phyloP scores from a whole-genome alignment of 768 basidiomycete species.

The Pleurotus ostreatus region DNA sequence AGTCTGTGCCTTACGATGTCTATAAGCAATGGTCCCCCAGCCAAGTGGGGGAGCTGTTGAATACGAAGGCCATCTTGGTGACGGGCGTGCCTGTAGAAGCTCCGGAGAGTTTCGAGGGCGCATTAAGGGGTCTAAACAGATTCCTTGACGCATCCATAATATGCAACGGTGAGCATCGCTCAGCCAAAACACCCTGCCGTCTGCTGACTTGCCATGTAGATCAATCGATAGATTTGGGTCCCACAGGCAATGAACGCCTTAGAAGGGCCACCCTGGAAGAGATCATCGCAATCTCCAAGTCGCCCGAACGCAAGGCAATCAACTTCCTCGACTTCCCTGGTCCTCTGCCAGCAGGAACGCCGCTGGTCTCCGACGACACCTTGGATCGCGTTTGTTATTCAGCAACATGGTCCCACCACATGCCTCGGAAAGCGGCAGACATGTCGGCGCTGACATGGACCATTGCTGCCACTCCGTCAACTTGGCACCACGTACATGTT shows the following conservation, averaged over 20 bases:
- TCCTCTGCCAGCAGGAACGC: not conserved
- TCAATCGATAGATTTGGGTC: conserved; percentile 1
- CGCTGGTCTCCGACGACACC: not conserved
- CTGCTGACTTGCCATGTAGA: not conserved
- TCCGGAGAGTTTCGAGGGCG: not conserved
- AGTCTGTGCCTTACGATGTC: too few species aligned
- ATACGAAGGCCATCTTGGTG: conserved; percentile 1
- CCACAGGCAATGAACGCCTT: not conserved
- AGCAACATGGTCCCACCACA: not conserved
- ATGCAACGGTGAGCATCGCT: not conserved
- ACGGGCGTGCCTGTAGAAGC: not conserved
- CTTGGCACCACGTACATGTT: conserved; percentile 1
- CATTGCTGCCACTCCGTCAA: not conserved
- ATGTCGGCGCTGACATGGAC: not conserved
- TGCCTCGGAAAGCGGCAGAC: not conserved
- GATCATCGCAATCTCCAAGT: not conserved
- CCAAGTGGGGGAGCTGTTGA: too few species aligned
- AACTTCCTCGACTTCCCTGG: not conserved
- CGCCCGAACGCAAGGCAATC: not conserved
- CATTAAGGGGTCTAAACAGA: not conserved
- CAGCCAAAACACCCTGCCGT: not conserved
- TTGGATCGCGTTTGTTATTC: not conserved
- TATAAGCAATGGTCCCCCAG: too few species aligned
- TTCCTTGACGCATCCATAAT: not conserved
- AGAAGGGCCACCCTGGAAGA: not conserved